These are phyloP conservation scores for Huntiella abstrusa DNA, from an alignment of 2,329 filamentous ascomycete genomes.

Conservation along the genomic window DNA sequence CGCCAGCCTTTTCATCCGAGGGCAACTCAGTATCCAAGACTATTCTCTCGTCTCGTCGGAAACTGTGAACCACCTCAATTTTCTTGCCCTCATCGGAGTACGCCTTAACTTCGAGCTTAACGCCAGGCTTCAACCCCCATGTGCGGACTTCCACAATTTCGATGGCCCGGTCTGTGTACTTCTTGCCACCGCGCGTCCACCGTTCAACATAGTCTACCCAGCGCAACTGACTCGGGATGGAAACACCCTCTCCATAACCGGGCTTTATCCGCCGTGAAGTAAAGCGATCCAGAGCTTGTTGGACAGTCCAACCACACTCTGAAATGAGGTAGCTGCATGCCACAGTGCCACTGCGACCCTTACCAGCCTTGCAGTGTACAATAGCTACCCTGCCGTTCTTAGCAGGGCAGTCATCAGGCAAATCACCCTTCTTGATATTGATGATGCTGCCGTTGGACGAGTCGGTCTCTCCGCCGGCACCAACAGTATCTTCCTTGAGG, in stretches of 20 bases:
- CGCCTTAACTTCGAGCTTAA: constrained; percentile 72
- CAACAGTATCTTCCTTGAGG: constrained; percentile 30
- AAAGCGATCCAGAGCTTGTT: constrained; percentile 35
- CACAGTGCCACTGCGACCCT: constrained; percentile 77
- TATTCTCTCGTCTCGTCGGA: constrained; percentile 51
- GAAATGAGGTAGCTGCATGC: constrained; percentile 80
- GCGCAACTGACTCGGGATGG: constrained; percentile 78
- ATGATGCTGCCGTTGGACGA: background rate
- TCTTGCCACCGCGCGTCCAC: constrained; percentile 58
- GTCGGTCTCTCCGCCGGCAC: background rate
- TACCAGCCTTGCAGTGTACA: constrained; percentile 94
- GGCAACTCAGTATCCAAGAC: constrained; percentile 32
- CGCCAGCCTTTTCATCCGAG: constrained; percentile 6
- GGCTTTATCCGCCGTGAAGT: constrained; percentile 79
- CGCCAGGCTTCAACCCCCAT: constrained; percentile 73
- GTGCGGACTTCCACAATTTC: constrained; percentile 80
- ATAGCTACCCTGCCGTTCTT: constrained; percentile 42
- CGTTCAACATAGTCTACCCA: constrained; percentile 79
- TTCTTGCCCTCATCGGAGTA: constrained; percentile 76
- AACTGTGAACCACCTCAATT: constrained; percentile 70
- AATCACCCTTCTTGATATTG: background rate
- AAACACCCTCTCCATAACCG: constrained; percentile 73
- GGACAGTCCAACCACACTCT: constrained; percentile 47
- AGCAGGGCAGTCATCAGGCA: constrained; percentile 9
- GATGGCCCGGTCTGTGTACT: constrained; percentile 63